Conservation (phyloP, 805 yeast genomes). For the Metschnikowia koreensis region DNA sequence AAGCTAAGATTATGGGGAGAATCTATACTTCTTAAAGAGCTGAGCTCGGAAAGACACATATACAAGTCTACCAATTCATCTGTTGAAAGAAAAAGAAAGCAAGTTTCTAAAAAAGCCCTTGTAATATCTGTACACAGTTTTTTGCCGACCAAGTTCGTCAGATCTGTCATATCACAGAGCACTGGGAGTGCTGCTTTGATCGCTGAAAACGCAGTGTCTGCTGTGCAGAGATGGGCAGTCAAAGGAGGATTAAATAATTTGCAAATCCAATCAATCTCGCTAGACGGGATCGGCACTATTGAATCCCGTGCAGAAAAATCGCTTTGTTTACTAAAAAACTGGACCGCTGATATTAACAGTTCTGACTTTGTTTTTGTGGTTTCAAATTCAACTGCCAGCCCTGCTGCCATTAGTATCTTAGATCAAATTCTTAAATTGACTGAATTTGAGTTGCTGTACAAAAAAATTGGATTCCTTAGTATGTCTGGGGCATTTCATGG, state of each 20-base stretch:
- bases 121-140: conserved; percentile 40
- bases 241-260: conserved; percentile 5
- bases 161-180: conserved; percentile 33
- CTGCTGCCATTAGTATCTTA: conserved; percentile 29
- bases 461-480: conserved; percentile 33
- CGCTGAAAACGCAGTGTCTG: conserved; percentile 29
- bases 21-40: conserved; percentile 14
- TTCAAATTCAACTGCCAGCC: conserved; percentile 35
- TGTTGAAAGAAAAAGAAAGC: conserved; percentile 5
- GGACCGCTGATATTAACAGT: conserved; percentile 28
- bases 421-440: conserved; percentile 16
- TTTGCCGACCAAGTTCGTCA: conserved; percentile 39
- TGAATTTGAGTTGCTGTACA: conserved; percentile 8
- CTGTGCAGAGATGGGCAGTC: conserved; percentile 29
- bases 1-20: conserved; percentile 21
- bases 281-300: conserved; percentile 41
- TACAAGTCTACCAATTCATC: conserved; percentile 12
- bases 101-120: conserved; percentile 21
- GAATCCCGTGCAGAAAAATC: conserved; percentile 28
- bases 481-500: conserved; percentile 38
- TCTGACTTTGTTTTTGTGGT: conserved; percentile 35
- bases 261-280: conserved; percentile 35
- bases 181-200: conserved; percentile 35
- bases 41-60: conserved; percentile 17
- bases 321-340: conserved; percentile 29